Evolutionary conservation across 441 rosid species (phyloP).

Genomic region (Aleurites moluccanus): DNA sequence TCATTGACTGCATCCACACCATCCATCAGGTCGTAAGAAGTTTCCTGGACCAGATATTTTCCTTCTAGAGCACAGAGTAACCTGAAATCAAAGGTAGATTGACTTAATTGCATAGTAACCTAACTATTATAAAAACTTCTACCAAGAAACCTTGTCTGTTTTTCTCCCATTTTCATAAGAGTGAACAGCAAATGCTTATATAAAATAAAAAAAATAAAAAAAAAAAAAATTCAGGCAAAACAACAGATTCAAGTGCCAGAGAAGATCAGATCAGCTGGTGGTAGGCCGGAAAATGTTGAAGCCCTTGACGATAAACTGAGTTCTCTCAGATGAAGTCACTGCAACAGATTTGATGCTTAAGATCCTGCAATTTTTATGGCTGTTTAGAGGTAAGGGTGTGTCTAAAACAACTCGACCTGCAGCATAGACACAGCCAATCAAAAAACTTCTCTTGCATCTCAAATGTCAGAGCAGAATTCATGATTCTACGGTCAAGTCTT

Average conservation of each 20-base stretch:
- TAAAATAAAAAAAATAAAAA: no score
- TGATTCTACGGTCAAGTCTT: background rate
- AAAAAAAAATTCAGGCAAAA: background rate
- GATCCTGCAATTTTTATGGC: slow-evolving; percentile 46
- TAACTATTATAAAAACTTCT: background rate
- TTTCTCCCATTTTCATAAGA: background rate
- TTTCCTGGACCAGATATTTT: slow-evolving; percentile 62
- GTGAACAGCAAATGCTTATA: background rate
- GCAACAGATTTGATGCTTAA: slow-evolving; percentile 69
- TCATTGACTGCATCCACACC: slow-evolving; percentile 37
- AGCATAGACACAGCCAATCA: slow-evolving; percentile 20
- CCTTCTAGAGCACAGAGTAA: slow-evolving; percentile 84
- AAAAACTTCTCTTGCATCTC: slow-evolving; percentile 16
- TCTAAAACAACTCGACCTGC: slow-evolving; percentile 76
- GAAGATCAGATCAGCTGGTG: slow-evolving; percentile 44
- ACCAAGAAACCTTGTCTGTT: background rate
- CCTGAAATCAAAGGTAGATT: slow-evolving; percentile 42
- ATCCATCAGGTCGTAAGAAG: slow-evolving; percentile 35
- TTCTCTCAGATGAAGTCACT: slow-evolving; percentile 48
- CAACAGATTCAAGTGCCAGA: background rate
- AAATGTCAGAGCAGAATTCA: background rate
- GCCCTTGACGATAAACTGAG: slow-evolving; percentile 68
- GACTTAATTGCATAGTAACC: slow-evolving; percentile 13
- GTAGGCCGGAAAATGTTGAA: slow-evolving; percentile 55
- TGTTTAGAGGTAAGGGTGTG: slow-evolving; percentile 54